phyloP scores from a whole-genome alignment of 306 rosid genomes.

The Betula pendula region DNA sequence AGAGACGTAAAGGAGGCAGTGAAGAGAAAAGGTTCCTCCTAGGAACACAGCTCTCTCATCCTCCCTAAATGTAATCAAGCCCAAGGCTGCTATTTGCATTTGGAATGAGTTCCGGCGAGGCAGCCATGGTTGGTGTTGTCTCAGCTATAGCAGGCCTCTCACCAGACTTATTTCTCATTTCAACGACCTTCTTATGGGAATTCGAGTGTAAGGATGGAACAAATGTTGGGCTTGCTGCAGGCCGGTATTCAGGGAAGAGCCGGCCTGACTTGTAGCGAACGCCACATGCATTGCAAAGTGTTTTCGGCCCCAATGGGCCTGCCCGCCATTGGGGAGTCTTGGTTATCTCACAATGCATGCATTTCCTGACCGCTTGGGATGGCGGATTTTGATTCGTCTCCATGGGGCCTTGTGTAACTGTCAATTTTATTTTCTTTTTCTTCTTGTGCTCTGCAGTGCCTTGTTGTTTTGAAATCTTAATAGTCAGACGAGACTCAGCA shows the following conservation, averaged over 20 bases:
- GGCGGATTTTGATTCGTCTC: conserved; percentile 45
- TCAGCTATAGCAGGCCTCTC: conserved; percentile 23
- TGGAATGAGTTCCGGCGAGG: conserved; percentile 80
- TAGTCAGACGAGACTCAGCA: conserved; percentile 62
- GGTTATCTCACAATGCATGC: conserved; percentile 94
- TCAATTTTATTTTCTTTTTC: conserved; percentile 54
- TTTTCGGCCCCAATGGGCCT: conserved; percentile 96
- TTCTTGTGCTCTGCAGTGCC: conserved; percentile 41
- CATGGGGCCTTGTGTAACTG: conserved; percentile 40
- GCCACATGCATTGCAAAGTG: conserved; percentile 95
- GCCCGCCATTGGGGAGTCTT: conserved; percentile 99
- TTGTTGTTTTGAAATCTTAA: conserved; percentile 30
- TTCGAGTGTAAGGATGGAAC: conserved; percentile 83
- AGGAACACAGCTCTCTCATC: conserved; percentile 25
- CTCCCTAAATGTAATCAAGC: conserved; percentile 69
- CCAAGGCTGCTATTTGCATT: conserved; percentile 65
- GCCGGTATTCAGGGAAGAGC: conserved; percentile 93
- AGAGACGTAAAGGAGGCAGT: conserved; percentile 33
- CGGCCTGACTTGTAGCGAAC: conserved; percentile 92
- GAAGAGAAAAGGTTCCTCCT: conserved; percentile 27
- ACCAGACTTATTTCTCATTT: conserved; percentile 66
- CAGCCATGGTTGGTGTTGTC: conserved; percentile 17
- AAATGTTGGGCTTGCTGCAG: conserved; percentile 95
- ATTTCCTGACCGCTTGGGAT: conserved; percentile 68
- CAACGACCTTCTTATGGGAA: conserved; percentile 91